Evolutionary conservation across 2,329 filamentous ascomycete genomes (phyloP).

Genomic region (Pyrenochaeta sp.): DNA sequence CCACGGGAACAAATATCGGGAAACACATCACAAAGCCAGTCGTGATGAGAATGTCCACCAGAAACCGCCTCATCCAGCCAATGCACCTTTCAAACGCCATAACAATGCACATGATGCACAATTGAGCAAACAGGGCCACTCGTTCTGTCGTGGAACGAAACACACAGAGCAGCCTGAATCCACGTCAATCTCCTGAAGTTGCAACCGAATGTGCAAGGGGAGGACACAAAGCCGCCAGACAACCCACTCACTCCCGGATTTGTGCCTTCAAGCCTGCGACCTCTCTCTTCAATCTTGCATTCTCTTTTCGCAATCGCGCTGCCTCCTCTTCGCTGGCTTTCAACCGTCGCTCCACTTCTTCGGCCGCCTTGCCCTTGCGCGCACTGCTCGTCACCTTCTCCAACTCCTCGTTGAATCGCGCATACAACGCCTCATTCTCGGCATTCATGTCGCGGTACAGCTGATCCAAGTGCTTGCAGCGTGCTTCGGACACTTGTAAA

Average conservation of each 20-base stretch:
- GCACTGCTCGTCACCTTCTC: conserved; percentile 78
- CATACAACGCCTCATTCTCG: conserved; percentile 92
- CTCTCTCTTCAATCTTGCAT: conserved; percentile 81
- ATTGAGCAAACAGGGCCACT: neutral
- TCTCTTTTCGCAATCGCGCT: conserved; percentile 81
- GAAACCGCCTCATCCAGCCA: conserved; percentile 11
- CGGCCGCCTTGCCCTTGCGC: conserved; percentile 76
- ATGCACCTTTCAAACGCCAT: conserved; percentile 19
- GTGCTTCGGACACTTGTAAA: conserved; percentile 76
- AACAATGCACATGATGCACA: conserved; percentile 13
- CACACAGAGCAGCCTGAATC: conserved; percentile 8
- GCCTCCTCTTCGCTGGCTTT: conserved; percentile 80
- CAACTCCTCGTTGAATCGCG: conserved; percentile 90
- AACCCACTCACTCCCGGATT: conserved; percentile 52
- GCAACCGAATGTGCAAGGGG: neutral
- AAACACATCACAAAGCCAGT: conserved; percentile 13
- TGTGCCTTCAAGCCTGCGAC: conserved; percentile 69
- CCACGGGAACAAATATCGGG: conserved; percentile 10
- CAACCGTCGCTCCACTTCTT: conserved; percentile 75
- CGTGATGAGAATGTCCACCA: conserved; percentile 12
- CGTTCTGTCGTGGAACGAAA: neutral
- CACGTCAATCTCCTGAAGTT: conserved; percentile 7
- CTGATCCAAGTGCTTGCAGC: conserved; percentile 83
- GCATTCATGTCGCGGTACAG: conserved; percentile 86
- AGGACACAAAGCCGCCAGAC: conserved; percentile 4